phyloP scores from a whole-genome alignment of 2,329 filamentous ascomycete genomes.

The Leptosphaerulina australis region DNA sequence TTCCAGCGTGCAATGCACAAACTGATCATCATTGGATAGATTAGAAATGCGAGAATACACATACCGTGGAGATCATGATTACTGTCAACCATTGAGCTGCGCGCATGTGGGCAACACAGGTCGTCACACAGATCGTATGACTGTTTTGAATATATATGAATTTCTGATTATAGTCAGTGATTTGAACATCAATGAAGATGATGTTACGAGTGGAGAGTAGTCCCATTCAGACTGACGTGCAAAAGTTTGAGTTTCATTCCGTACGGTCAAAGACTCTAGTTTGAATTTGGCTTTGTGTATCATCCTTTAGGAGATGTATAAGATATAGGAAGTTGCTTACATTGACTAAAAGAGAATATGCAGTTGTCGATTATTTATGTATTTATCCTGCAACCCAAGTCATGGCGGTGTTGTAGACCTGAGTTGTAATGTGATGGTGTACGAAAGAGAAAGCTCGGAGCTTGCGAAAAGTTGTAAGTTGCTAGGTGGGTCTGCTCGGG shows the following conservation, averaged over 20 bases:
- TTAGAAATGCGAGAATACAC: neutral
- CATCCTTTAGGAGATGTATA: slow-evolving; percentile 44
- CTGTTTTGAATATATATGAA: neutral
- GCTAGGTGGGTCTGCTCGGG: slow-evolving; percentile 21
- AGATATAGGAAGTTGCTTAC: slow-evolving; percentile 21
- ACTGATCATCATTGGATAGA: slow-evolving; percentile 47
- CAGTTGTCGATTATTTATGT: too few relatives aligned
- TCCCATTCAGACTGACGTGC: slow-evolving; percentile 53
- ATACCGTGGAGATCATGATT: too few relatives aligned
- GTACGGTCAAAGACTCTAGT: slow-evolving; percentile 55
- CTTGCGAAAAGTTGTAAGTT: slow-evolving; percentile 23
- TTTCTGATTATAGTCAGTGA: slow-evolving; percentile 27
- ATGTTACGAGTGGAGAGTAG: slow-evolving; percentile 7
- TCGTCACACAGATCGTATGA: too few relatives aligned
- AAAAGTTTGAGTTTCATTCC: slow-evolving; percentile 52
- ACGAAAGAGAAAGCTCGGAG: slow-evolving; percentile 7
- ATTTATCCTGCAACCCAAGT: too few relatives aligned
- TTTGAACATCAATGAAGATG: neutral
- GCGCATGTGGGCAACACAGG: too few relatives aligned
- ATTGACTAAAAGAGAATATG: slow-evolving; percentile 1
- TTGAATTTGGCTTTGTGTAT: slow-evolving; percentile 52
- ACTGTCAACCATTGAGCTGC: neutral
- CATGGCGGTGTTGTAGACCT: neutral
- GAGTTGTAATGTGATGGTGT: slow-evolving; percentile 9
- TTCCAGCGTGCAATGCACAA: slow-evolving; percentile 52